phyloP scores from a whole-genome alignment of 371 early-diverging fungal species.

The Umbelopsis sp. region DNA sequence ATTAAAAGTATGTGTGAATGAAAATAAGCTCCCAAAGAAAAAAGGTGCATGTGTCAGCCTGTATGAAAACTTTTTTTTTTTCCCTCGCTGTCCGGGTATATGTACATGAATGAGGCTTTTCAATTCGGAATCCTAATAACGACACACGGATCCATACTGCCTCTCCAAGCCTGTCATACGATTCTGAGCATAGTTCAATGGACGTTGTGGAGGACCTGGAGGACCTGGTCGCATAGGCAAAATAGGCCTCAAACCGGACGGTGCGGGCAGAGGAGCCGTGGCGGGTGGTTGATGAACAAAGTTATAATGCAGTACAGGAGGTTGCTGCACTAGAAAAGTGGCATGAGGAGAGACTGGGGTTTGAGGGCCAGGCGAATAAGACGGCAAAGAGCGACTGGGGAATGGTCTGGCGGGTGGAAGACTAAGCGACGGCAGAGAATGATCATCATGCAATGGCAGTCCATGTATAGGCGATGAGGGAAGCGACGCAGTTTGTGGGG shows the following conservation, averaged over 20 bases:
- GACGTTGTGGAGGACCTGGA: constrained; percentile 23
- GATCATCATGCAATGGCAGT: background rate
- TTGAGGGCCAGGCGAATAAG: background rate
- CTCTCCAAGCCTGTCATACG: constrained; percentile 45
- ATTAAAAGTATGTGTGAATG: too few relatives aligned
- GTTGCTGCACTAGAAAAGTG: constrained; percentile 19
- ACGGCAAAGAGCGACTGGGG: constrained; percentile 13
- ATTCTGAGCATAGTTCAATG: constrained; percentile 24
- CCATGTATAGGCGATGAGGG: background rate
- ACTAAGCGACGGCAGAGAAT: background rate
- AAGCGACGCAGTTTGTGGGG: constrained; percentile 29
- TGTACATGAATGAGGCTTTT: too few relatives aligned
- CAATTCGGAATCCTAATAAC: constrained; percentile 25
- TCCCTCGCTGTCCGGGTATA: background rate
- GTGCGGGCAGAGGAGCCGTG: constrained; percentile 8
- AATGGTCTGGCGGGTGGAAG: constrained; percentile 13
- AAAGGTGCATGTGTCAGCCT: too few relatives aligned
- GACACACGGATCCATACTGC: constrained; percentile 42
- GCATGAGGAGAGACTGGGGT: background rate
- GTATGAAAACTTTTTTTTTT: too few relatives aligned
- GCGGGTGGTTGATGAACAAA: background rate
- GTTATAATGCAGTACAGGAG: constrained; percentile 18
- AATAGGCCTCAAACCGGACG: constrained; percentile 25
- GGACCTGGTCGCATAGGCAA: constrained; percentile 24
- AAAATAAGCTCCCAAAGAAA: too few relatives aligned